A percentile compares a stretch with the other conserved stretches of the same genome.
Evolutionary conservation across 148 eudicot species (phyloP).

Genomic region (Fagopyrum homotropicum): DNA sequence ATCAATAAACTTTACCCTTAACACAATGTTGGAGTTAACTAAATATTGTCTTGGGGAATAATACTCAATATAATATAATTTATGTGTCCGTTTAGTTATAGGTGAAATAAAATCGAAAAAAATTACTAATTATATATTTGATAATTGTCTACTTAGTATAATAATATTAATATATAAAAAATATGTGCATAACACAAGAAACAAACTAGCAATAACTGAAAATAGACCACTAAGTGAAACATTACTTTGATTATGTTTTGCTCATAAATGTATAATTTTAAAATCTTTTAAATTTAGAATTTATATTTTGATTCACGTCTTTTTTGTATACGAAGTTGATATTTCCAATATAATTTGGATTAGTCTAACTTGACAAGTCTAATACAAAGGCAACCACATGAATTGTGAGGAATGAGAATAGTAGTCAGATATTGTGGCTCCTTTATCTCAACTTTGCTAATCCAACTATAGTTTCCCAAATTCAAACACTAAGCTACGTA

Average conservation of each 20-base stretch:
- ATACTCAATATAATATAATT: background rate
- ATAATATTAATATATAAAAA: too few species aligned
- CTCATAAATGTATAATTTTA: too few species aligned
- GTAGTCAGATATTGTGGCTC: background rate
- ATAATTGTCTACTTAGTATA: too few species aligned
- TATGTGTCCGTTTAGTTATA: too few species aligned
- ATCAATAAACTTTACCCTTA: background rate
- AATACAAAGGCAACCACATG: too few species aligned
- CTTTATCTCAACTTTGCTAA: background rate
- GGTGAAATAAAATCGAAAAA: too few species aligned
- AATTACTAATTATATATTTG: too few species aligned
- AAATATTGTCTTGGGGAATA: background rate
- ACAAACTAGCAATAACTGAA: too few species aligned
- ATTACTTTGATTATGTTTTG: too few species aligned
- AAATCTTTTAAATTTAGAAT: background rate
- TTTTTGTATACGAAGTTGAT: background rate
- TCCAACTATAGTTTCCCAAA: background rate
- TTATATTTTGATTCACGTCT: background rate
- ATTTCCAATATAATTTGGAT: background rate
- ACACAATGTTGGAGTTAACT: background rate
- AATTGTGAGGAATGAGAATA: background rate
- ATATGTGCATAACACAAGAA: too few species aligned
- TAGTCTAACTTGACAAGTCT: background rate
- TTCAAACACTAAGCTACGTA: background rate
- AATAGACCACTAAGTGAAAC: too few species aligned